A percentile compares a stretch with the other conserved stretches of the same genome.
These are phyloP conservation scores for Ormosia emarginata DNA, from an alignment of 306 rosid species.

Conservation along the genomic window DNA sequence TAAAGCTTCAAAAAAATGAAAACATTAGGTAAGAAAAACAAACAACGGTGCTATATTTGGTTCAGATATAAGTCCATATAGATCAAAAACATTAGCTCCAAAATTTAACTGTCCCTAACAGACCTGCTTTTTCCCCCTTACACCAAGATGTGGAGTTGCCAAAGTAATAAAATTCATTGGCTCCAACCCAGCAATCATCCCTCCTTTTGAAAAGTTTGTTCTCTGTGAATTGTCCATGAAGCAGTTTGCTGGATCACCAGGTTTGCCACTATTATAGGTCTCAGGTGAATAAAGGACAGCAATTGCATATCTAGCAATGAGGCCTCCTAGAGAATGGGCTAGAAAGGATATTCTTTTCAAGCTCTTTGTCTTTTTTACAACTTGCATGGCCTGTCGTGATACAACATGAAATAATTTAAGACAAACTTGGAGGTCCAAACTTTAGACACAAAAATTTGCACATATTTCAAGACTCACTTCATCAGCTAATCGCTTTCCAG, in stretches of 20 bases:
- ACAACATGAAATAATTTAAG: slow-evolving; percentile 21
- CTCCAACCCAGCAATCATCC: slow-evolving; percentile 81
- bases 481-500: slow-evolving; percentile 88
- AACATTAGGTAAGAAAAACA: neutral
- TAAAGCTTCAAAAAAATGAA: neutral
- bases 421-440: slow-evolving; percentile 12
- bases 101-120: slow-evolving; percentile 28
- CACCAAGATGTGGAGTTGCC: slow-evolving; percentile 97
- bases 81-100: neutral
- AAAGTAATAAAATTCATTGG: slow-evolving; percentile 88
- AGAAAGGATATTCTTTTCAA: slow-evolving; percentile 86
- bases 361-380: slow-evolving; percentile 68
- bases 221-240: slow-evolving; percentile 25
- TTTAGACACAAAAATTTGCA: slow-evolving; percentile 24
- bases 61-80: neutral
- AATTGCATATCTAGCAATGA: slow-evolving; percentile 89
- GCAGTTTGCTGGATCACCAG: slow-evolving; percentile 32
- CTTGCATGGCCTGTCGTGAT: slow-evolving; percentile 62
- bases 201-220: slow-evolving; percentile 44
- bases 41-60: neutral
- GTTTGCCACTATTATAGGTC: slow-evolving; percentile 30
- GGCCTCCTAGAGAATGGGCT: slow-evolving; percentile 94
- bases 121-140: slow-evolving; percentile 92
- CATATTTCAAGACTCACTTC: slow-evolving; percentile 61
- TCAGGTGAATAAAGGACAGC: slow-evolving; percentile 62